These are phyloP conservation scores for Sarocladium oryzae DNA, from an alignment of 2,329 filamentous ascomycete species.

Conservation along the genomic window DNA sequence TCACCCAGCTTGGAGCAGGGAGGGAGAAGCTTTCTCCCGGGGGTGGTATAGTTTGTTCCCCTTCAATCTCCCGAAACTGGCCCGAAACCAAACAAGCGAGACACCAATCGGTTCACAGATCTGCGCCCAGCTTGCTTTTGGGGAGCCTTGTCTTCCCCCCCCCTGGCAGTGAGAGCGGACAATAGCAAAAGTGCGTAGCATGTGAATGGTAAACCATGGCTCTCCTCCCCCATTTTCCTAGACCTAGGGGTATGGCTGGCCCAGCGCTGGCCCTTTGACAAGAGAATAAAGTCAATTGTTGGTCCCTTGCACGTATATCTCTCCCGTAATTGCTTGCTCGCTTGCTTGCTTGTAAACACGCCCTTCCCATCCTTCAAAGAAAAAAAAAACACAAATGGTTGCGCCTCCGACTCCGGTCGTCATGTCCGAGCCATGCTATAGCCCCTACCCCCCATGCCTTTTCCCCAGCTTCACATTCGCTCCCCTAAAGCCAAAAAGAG, in stretches of 20 bases:
- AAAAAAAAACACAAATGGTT: too few species aligned
- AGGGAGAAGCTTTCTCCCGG: too few species aligned
- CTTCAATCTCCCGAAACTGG: constrained; percentile 2
- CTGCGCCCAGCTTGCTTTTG: background rate
- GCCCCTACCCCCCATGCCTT: constrained; percentile 1
- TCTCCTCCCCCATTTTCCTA: too few species aligned
- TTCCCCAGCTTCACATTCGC: background rate
- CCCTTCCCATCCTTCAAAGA: background rate
- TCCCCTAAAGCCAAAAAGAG: background rate
- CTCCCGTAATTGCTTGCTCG: background rate
- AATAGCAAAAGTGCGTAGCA: too few species aligned
- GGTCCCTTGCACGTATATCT: background rate
- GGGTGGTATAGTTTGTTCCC: too few species aligned
- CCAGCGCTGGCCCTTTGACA: too few species aligned
- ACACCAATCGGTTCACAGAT: constrained; percentile 5
- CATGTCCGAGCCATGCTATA: constrained; percentile 7
- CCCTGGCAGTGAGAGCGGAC: too few species aligned
- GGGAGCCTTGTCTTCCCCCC: constrained; percentile 35
- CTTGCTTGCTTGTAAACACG: background rate
- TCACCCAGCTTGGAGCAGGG: too few species aligned
- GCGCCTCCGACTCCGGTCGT: constrained; percentile 6
- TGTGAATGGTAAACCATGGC: too few species aligned
- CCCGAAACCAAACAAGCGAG: constrained; percentile 1
- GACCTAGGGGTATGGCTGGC: too few species aligned
- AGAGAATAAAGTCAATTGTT: too few species aligned